Evolutionary conservation across 2,329 filamentous ascomycete species (phyloP).

Genomic region (Monosporascus cannonballus): DNA sequence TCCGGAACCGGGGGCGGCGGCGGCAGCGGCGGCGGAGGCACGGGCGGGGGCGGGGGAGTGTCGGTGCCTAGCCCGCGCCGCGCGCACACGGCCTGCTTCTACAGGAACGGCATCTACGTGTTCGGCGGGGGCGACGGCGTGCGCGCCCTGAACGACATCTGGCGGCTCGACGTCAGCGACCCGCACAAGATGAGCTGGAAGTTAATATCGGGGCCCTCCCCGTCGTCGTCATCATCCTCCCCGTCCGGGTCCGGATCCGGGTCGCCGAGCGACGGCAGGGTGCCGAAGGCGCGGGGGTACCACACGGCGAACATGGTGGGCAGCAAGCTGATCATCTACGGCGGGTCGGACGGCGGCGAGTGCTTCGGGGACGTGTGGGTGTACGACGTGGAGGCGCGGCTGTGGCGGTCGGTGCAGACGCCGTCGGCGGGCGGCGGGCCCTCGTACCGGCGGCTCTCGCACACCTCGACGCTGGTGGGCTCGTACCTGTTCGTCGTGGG

Average conservation of each 20-base stretch:
- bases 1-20: slow-evolving; percentile 37
- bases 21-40: neutral
- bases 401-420: slow-evolving; percentile 55
- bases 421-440: slow-evolving; percentile 57
- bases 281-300: slow-evolving; percentile 61
- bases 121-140: slow-evolving; percentile 67
- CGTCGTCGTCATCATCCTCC: slow-evolving; percentile 11
- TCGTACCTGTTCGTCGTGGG: slow-evolving; percentile 66
- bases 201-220: slow-evolving; percentile 44
- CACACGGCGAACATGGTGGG: slow-evolving; percentile 70
- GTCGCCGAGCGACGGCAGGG: slow-evolving; percentile 17
- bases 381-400: slow-evolving; percentile 58
- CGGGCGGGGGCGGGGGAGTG: neutral
- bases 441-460: slow-evolving; percentile 60
- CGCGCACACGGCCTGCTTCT: slow-evolving; percentile 65
- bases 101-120: slow-evolving; percentile 66
- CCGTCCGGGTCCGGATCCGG: slow-evolving; percentile 1
- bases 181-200: slow-evolving; percentile 63
- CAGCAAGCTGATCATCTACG: slow-evolving; percentile 65
- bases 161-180: slow-evolving; percentile 65
- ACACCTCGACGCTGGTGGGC: slow-evolving; percentile 64
- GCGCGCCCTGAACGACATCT: slow-evolving; percentile 65
- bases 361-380: slow-evolving; percentile 71
- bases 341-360: slow-evolving; percentile 63
- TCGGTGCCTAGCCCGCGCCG: slow-evolving; percentile 51